These are phyloP conservation scores for Boletus pseudopeckii DNA, from an alignment of 768 basidiomycete genomes.

Conservation along the genomic window DNA sequence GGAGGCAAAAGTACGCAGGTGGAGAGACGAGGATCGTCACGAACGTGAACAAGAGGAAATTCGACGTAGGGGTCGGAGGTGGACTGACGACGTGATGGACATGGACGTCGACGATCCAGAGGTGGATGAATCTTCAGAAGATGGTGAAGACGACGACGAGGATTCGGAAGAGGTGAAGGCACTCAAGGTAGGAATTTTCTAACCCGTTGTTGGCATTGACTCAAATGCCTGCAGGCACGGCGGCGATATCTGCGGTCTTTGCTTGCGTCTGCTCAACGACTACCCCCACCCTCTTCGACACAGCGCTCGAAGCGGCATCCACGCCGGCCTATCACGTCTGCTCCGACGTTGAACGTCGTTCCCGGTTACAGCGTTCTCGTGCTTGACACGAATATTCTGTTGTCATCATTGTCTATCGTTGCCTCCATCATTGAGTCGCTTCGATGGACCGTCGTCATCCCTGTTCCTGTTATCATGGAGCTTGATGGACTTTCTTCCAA, in stretches of 20 bases:
- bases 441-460: constrained; percentile 86
- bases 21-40: constrained; percentile 68
- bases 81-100: constrained; percentile 71
- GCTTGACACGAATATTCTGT: constrained; percentile 91
- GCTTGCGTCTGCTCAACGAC: constrained; percentile 45
- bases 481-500: constrained; percentile 85
- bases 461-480: constrained; percentile 94
- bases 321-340: constrained; percentile 31
- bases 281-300: constrained; percentile 22
- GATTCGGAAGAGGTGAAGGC: constrained; percentile 72
- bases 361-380: constrained; percentile 90
- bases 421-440: constrained; percentile 72
- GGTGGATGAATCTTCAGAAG: constrained; percentile 43
- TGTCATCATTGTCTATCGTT: constrained; percentile 76
- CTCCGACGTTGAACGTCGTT: constrained; percentile 52
- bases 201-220: constrained; percentile 4
- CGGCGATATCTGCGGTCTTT: constrained; percentile 70
- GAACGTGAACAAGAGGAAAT: constrained; percentile 67
- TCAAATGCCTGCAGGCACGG: constrained; percentile 50
- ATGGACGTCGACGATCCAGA: constrained; percentile 56
- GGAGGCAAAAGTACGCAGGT: constrained; percentile 61
- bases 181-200: constrained; percentile 59
- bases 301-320: constrained; percentile 28
- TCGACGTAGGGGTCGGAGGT: constrained; percentile 56
- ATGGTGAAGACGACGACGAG: constrained; percentile 54